Conservation (phyloP, 495 filamentous ascomycete genomes). For the Sabuloglossum arenarium region DNA sequence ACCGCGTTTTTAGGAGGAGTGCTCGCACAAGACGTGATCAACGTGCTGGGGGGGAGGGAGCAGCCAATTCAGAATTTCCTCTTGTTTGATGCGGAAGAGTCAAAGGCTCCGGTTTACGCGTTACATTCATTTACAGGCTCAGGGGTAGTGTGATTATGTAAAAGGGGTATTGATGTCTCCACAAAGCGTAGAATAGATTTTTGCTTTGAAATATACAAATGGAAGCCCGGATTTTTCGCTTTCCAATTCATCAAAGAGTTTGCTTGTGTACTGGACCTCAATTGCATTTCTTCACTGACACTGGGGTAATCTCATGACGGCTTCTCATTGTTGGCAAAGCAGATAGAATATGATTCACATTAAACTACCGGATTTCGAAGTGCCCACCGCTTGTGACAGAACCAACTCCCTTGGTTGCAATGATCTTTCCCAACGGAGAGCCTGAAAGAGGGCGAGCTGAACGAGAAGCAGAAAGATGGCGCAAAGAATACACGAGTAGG, state of each 20-base stretch:
- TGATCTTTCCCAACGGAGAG: neutral
- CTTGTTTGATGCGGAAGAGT: conserved; percentile 70
- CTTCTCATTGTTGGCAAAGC: neutral
- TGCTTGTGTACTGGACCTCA: no score
- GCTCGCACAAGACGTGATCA: conserved; percentile 91
- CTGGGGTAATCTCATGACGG: neutral
- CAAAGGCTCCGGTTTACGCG: conserved; percentile 56
- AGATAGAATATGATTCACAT: neutral
- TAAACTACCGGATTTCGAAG: neutral
- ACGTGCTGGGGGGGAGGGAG: conserved; percentile 71
- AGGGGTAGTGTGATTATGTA: neutral
- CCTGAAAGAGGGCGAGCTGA: neutral
- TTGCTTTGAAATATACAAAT: neutral
- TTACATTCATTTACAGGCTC: conserved; percentile 34
- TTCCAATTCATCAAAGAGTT: no score
- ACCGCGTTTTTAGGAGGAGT: conserved; percentile 77
- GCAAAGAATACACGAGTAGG: no score
- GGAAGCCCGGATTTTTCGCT: no score
- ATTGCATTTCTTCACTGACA: neutral
- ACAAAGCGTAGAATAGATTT: no score
- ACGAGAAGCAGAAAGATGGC: neutral
- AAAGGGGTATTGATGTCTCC: no score
- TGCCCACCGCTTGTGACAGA: neutral
- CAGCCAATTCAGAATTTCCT: conserved; percentile 92
- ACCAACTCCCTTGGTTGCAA: neutral